Base-by-base conservation (phyloP, 2,329 filamentous ascomycete species). In the Cladosporium sp. region DNA sequence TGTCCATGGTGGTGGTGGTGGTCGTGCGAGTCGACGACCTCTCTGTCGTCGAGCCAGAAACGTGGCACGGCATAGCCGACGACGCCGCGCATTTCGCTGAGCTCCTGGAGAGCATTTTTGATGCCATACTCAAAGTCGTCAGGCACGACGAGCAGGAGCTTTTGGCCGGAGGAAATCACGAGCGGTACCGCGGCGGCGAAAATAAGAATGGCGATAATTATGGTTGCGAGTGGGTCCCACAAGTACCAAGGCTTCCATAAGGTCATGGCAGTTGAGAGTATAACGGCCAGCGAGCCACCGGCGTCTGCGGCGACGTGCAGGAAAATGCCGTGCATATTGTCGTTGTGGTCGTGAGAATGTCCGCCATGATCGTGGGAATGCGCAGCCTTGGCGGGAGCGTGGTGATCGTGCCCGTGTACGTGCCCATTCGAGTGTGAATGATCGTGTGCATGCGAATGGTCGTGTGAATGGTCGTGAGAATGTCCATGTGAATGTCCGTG, bases 321-420 rank as follows among this genome's bases (percentile, higher is more conserved):
- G 78, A 96, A 99, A 70, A 99, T 98, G 14, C 95, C 95, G 72
- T 95, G 87, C 93, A 99, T 97, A 75, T 99, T 99, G 73, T 99
- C 95, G 77, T 97, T 97, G 68, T 92, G 90, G 70, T 88, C 84
- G 23, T 67, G 50, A 49, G 67, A 61, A 70, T 72, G 66, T 31
- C 66, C 69, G 58, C 57, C 57, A 18, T 68, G 66, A 33, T 69
- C 70, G 62, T 72, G 67, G 5, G 62, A 63, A 52, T 71, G 69
- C 29, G 55, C 60, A 60, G 69, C 66, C 21, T 62, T 62, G 12
- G 55, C 55, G 23, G 46, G 59, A 53, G 70, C 68, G 28, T 56
- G 56, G 58, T 69, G 66, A 8, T 49, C 57, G 44, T 68, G 69
- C 35, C 66, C 59, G 62, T 74, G 72, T 64, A 67, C 62, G 67